Conservation (phyloP, 192 early-diverging fungal species). For the Polychytrium aggregatum region DNA sequence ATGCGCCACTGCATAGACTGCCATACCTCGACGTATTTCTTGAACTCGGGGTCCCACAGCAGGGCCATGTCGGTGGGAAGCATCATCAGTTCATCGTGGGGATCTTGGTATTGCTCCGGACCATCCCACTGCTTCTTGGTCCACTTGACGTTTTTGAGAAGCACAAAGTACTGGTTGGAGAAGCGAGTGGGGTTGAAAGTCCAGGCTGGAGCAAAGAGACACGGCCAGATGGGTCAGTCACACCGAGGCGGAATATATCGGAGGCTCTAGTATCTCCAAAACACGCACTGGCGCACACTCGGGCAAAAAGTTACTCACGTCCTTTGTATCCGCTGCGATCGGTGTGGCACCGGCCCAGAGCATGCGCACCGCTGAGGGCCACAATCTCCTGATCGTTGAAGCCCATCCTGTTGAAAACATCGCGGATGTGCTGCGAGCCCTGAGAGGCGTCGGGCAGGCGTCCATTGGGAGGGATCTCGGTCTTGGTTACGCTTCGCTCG, state of each 20-base stretch:
- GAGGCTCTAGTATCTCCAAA: no score
- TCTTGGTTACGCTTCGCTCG: constrained; percentile 9
- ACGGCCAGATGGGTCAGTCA: background rate
- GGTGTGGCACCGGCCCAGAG: constrained; percentile 52
- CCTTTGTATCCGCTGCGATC: constrained; percentile 61
- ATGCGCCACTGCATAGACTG: no score
- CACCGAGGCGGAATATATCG: no score
- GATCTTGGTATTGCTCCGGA: constrained; percentile 77
- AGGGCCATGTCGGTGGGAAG: constrained; percentile 58
- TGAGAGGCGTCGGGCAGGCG: constrained; percentile 61
- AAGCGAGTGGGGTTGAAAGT: constrained; percentile 75
- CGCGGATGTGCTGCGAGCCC: constrained; percentile 43
- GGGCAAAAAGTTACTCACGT: constrained; percentile 19
- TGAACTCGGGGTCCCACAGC: constrained; percentile 38
- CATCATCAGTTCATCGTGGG: constrained; percentile 53
- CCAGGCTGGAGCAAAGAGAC: constrained; percentile 44
- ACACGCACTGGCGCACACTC: no score
- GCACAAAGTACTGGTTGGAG: constrained; percentile 83
- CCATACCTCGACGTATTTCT: constrained; percentile 33
- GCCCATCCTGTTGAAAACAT: constrained; percentile 57
- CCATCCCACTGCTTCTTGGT: constrained; percentile 64
- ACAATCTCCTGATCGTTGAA: constrained; percentile 67
- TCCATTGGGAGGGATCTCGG: constrained; percentile 39
- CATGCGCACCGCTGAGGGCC: constrained; percentile 61
- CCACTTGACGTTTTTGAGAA: constrained; percentile 22